Base-by-base conservation (phyloP, 169 alveolate species). In the Cryptosporidium ryanae region DNA sequence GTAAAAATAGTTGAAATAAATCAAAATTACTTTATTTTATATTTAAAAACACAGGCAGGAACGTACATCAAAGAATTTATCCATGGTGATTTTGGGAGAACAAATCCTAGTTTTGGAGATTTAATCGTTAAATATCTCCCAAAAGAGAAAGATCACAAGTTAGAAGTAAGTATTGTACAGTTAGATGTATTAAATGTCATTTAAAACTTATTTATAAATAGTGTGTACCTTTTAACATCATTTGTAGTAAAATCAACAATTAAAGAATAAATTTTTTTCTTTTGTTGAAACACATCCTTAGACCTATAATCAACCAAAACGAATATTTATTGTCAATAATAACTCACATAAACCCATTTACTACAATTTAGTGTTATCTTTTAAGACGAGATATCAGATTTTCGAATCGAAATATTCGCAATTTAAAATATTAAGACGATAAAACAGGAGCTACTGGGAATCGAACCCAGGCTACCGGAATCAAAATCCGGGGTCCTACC, bases 31-130 rank as follows among this genome's bases (percentile, higher is more conserved):
- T 91, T 95, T 83, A 91, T 91, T 27, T 84, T 95, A 61, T 90
- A 92, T 84, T 90, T 95, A 21, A 82, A 92, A 49, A 89, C 98
- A 2, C 92, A 95, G 3, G 95, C 97, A 27, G 98, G 98, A 8
- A 95, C 96, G 71, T 95, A 95, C 76, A 92, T 95, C 18, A 95
- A 95, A 91, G 98, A 95, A 91, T 94, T 95, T 68, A 95, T 95
- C 54, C 95, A 94, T 91, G 96, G 98, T 34, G 98, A 95, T 89
- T 76, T 94, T 49, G 96, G 96, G 57, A 93, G 98, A 71, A 95
- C 97, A 27, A 63, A 63, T 1, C 98, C 98, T 25, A 94, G 92
- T 68, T 64, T 95, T 32, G 95, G 94, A 55, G 84, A 92, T 29
- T 43, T 95, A 66, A 84, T 95, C 44, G 49, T 34, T 65, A 68